phyloP scores from a whole-genome alignment of 495 filamentous ascomycete genomes.

The Recurvomyces mirabilis region DNA sequence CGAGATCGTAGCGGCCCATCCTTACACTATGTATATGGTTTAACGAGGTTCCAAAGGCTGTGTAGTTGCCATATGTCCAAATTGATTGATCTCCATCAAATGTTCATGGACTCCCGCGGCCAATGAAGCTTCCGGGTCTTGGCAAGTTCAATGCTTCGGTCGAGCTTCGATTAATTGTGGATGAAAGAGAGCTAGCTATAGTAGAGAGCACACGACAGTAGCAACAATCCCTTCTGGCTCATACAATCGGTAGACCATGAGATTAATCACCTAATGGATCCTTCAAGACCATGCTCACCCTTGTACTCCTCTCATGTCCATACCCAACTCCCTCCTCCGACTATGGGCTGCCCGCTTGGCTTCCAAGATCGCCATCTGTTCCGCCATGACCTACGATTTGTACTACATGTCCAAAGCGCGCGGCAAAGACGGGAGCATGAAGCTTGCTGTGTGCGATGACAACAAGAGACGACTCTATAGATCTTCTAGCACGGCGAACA shows the following conservation, averaged over 20 bases:
- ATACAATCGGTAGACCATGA: too few relatives aligned
- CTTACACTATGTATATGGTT: too few relatives aligned
- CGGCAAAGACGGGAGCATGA: slow-evolving; percentile 8
- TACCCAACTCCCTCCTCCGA: slow-evolving; percentile 34
- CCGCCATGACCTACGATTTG: slow-evolving; percentile 21
- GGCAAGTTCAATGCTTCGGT: too few relatives aligned
- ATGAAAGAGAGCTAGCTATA: too few relatives aligned
- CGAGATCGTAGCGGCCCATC: slow-evolving; percentile 67
- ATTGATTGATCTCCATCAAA: background rate
- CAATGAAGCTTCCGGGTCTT: too few relatives aligned
- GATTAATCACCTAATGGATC: too few relatives aligned
- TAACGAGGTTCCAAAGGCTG: too few relatives aligned
- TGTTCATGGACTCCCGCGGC: too few relatives aligned
- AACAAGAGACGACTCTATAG: slow-evolving; percentile 4
- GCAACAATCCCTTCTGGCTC: too few relatives aligned
- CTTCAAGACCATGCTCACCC: too few relatives aligned
- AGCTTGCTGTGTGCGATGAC: slow-evolving; percentile 5
- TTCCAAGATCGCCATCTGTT: slow-evolving; percentile 29
- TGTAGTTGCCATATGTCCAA: background rate
- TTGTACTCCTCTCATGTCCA: slow-evolving; percentile 63
- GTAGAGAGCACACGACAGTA: slow-evolving; percentile 4
- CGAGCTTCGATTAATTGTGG: too few relatives aligned
- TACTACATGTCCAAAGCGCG: slow-evolving; percentile 11
- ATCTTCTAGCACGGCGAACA: background rate
- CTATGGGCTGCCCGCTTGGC: slow-evolving; percentile 38